Conservation (phyloP, 371 early-diverging fungal genomes). For the Haplosporangium sp. region DNA sequence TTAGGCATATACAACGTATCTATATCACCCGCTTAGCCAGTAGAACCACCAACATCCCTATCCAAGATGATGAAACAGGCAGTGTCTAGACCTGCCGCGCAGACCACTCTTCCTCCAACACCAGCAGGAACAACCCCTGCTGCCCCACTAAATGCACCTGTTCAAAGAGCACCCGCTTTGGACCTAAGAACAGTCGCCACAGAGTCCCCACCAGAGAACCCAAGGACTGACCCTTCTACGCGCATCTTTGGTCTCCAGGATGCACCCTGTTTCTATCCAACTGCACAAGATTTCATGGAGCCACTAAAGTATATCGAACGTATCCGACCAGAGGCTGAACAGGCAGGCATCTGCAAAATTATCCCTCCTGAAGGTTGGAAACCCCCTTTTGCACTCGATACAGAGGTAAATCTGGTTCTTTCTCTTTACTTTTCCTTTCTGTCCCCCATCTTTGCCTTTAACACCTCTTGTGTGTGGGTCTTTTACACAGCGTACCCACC, state of each 20-base stretch:
- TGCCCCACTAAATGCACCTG: conserved; percentile 24
- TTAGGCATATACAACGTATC: conserved; percentile 26
- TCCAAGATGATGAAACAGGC: conserved; percentile 58
- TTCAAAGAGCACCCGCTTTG: conserved; percentile 45
- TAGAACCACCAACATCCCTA: conserved; percentile 22
- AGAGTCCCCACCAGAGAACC: conserved; percentile 53
- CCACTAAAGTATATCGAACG: conserved; percentile 87
- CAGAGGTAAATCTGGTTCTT: conserved; percentile 66
- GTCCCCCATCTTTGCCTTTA: neutral
- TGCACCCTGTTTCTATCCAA: conserved; percentile 88
- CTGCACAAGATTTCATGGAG: conserved; percentile 84
- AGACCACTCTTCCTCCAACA: conserved; percentile 1
- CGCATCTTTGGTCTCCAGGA: conserved; percentile 76
- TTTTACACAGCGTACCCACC: too few species aligned
- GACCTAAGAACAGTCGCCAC: conserved; percentile 54
- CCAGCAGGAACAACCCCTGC: neutral
- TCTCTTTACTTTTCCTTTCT: neutral
- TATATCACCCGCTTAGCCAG: conserved; percentile 36
- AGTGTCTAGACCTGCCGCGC: conserved; percentile 37
- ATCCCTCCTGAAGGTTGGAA: conserved; percentile 90
- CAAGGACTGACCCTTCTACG: conserved; percentile 37
- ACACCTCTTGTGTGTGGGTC: too few species aligned
- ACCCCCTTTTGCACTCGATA: conserved; percentile 87
- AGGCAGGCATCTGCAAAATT: conserved; percentile 92
- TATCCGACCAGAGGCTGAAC: conserved; percentile 84